A percentile compares a stretch with the other conserved stretches of the same genome.
These are phyloP conservation scores for Leishmania amazonensis DNA, from an alignment of 208 protist genomes.

Conservation along the genomic window DNA sequence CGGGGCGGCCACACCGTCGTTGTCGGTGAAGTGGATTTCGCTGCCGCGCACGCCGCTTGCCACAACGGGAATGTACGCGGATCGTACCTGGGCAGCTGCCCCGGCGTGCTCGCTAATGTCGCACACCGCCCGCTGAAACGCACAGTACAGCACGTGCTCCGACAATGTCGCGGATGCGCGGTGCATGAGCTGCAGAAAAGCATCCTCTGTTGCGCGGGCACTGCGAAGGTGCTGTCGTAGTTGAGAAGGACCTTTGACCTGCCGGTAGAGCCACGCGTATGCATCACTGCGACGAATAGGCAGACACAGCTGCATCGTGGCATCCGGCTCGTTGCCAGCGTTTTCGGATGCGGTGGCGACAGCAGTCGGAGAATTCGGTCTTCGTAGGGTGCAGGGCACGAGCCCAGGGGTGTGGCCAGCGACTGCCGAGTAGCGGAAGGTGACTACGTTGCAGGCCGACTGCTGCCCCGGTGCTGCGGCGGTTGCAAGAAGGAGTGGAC, in stretches of 20 bases:
- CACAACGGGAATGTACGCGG: conserved; percentile 59
- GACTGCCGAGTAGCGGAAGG: conserved; percentile 9
- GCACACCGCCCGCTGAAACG: conserved; percentile 29
- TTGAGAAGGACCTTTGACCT: conserved; percentile 38
- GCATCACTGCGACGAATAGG: conserved; percentile 13
- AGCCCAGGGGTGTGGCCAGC: conserved; percentile 14
- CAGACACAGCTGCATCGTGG: conserved; percentile 7
- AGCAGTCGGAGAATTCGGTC: neutral
- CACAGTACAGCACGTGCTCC: conserved; percentile 39
- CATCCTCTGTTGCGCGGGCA: conserved; percentile 45
- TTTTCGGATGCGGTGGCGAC: neutral
- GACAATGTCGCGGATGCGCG: conserved; percentile 14
- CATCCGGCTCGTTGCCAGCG: neutral
- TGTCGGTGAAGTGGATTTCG: conserved; percentile 64
- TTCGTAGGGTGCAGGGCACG: neutral
- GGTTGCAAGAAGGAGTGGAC: conserved; percentile 10
- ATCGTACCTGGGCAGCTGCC: conserved; percentile 16
- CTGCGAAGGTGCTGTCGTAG: conserved; percentile 44
- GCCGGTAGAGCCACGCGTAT: conserved; percentile 27
- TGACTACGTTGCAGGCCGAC: neutral
- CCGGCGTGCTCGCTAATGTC: conserved; percentile 25
- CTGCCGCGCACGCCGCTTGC: conserved; percentile 38
- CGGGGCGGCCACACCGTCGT: conserved; percentile 18
- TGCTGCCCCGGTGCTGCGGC: neutral
- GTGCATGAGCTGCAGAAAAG: conserved; percentile 38